Conservation (phyloP, 2,329 filamentous ascomycete genomes). For the Colletotrichum tropicale region DNA sequence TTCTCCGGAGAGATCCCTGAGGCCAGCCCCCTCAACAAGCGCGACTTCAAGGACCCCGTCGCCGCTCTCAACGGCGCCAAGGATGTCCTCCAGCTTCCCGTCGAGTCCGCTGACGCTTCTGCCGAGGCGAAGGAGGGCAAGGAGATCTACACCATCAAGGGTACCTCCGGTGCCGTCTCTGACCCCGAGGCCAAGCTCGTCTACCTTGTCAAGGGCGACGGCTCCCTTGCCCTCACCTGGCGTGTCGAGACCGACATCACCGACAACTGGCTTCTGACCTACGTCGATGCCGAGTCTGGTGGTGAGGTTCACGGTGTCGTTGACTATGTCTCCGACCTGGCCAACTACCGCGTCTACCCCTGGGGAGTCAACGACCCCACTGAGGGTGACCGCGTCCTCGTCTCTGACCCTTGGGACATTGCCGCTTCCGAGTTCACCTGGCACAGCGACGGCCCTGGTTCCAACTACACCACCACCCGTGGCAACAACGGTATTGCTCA, state of each 20-base stretch:
- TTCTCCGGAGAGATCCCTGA: slow-evolving; percentile 47
- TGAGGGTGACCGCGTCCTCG: slow-evolving; percentile 41
- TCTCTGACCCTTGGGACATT: slow-evolving; percentile 48
- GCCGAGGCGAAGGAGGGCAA: slow-evolving; percentile 27
- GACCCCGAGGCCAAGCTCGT: slow-evolving; percentile 56
- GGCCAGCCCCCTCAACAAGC: slow-evolving; percentile 39
- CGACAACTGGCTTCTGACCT: slow-evolving; percentile 57
- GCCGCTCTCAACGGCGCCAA: slow-evolving; percentile 47
- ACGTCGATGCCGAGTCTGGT: slow-evolving; percentile 51
- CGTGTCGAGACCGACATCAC: slow-evolving; percentile 56
- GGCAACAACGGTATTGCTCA: slow-evolving; percentile 61
- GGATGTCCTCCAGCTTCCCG: slow-evolving; percentile 34
- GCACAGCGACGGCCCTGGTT: slow-evolving; percentile 49
- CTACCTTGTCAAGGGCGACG: slow-evolving; percentile 51
- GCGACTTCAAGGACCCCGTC: slow-evolving; percentile 45
- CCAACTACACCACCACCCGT: slow-evolving; percentile 48
- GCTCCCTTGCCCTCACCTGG: slow-evolving; percentile 51
- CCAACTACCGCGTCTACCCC: slow-evolving; percentile 54
- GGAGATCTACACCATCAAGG: slow-evolving; percentile 42
- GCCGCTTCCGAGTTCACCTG: slow-evolving; percentile 51
- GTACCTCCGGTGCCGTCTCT: slow-evolving; percentile 47
- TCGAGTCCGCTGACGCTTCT: slow-evolving; percentile 29
- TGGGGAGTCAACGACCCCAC: slow-evolving; percentile 57
- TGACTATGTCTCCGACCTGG: slow-evolving; percentile 55
- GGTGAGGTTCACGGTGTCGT: slow-evolving; percentile 51